Evolutionary conservation across 2,329 filamentous ascomycete species (phyloP), one percentile per base, ranked within the genome.

Genomic region (Akanthomyces lecanii): DNA sequence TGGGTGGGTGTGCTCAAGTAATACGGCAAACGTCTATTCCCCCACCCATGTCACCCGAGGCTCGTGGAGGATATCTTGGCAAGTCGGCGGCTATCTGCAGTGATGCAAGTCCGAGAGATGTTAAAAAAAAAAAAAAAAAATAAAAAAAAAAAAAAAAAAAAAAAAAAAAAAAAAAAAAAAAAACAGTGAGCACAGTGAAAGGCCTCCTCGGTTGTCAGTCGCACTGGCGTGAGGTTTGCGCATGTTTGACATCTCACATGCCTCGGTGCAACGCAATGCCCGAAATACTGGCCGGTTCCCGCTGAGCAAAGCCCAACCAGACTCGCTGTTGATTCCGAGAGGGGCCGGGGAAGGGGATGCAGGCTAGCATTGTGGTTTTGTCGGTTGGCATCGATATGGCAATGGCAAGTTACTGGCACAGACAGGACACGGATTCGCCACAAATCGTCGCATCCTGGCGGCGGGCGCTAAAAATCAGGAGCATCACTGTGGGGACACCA

Each of bases 231-330:
- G 23, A 44, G 38, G 53, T 55, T 55, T 55, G 52, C 38, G 16
- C 33, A 44, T 55, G 53, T 55, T 44, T 55, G 38, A 23, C 53
- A 44, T 44, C 53, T 44, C 53, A 55, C 53, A 55, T 42, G 53
- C 53, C 44, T 42, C 30, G 5, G 53, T 55, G 53, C 25, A 14
- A 55, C 38, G 23, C 18, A 18, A 28, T 11, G 25, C 16, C 38
- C 38, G 28, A 44, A 7, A 28, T 30, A 23, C 38, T 44, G 38
- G 53, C 23, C n/a, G 25, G 23, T 18, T 55, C 25, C 23, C 53
- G 25, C 52, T 6, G 18, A 23, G 11, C 5, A 28, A 21, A 44
- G 16, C 23, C 38, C 38, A 30, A 8, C 7, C 7, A 40, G 21
- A 16, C 10, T 16, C 28, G 23, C 36, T 6, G 28, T 2, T 11